These are phyloP conservation scores for Erigeron philadelphicus DNA, from an alignment of 140 eudicot species.

Conservation along the genomic window DNA sequence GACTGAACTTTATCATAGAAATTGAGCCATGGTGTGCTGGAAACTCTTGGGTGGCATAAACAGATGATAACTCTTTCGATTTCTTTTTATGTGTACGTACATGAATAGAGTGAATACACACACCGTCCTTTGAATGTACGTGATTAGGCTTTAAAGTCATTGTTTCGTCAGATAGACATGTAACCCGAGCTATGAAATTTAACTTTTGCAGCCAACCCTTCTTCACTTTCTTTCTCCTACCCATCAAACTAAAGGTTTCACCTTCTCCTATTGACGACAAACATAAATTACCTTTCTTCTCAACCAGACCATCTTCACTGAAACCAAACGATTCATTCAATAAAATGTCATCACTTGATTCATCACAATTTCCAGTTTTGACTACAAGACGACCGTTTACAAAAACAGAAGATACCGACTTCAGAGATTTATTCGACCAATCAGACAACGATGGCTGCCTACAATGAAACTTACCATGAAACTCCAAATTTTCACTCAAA, in stretches of 20 bases:
- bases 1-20: slow-evolving; percentile 70
- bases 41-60: slow-evolving; percentile 63
- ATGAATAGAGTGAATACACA: slow-evolving; percentile 32
- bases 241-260: slow-evolving; percentile 19
- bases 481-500: slow-evolving; percentile 18
- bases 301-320: slow-evolving; percentile 25
- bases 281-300: slow-evolving; percentile 31
- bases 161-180: slow-evolving; percentile 29
- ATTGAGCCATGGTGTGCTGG: slow-evolving; percentile 72
- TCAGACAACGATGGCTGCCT: slow-evolving; percentile 35
- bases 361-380: slow-evolving; percentile 41
- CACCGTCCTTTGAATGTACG: slow-evolving; percentile 16
- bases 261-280: slow-evolving; percentile 35
- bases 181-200: slow-evolving; percentile 33
- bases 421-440: slow-evolving; percentile 23
- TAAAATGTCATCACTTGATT: slow-evolving; percentile 30
- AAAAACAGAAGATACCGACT: slow-evolving; percentile 16
- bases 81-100: slow-evolving; percentile 44
- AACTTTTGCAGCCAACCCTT: slow-evolving; percentile 57
- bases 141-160: slow-evolving; percentile 20
- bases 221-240: slow-evolving; percentile 42
- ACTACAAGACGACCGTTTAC: slow-evolving; percentile 21
- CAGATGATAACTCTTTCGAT: slow-evolving; percentile 57
- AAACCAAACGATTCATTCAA: slow-evolving; percentile 34
- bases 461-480: slow-evolving; percentile 28